Evolutionary conservation across 305 asterid species (phyloP), one percentile per base, ranked within the genome.

Genomic region (Fraxinus latifolia): DNA sequence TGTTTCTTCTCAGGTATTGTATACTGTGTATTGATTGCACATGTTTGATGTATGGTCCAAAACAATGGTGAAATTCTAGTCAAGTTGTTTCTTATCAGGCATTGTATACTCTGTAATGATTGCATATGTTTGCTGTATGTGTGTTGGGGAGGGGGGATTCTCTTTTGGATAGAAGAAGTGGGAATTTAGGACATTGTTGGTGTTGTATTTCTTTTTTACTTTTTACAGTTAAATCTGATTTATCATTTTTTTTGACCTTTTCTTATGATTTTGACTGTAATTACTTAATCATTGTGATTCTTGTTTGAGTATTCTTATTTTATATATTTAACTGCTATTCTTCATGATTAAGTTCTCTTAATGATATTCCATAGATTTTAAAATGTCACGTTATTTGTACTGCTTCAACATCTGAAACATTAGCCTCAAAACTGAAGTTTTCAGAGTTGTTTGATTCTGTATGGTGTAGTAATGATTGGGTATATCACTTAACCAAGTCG

Each of bases 11-110:
- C 98, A 95, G 97, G 98, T 95, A 91, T 60, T 84, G 81, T 76
- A 71, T 62, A 60, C 77, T 78, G 67, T 17, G 15, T 53, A 5
- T 6, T 25, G 21, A 29, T 83, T 79, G 34, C 67, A 72, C 5
- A 42, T 12, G 74, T 76, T 80, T 80, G 80, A 37, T 84, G 81
- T 85, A 75, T 79, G 84, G 14, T 39, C 50, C 15, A 1, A 39
- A 39, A 97, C 88, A 85, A 89, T 82, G 98, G 98, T 79, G 97
- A 95, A 83, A 92, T 95, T 82, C 90, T 70, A 93, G 98, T 88
- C 95, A 95, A 86, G 94, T 93, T 79, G 94, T 92, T 82, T 93
- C 94, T 80, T 91, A 97, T 39, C 98, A 95, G 97, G 98, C 93
- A 91, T 60, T 85, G 82, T 76, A 71, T 62, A 50, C 77, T 78